These are phyloP conservation scores for Pharnaceum exiguum DNA, from an alignment of 148 eudicot genomes.

Conservation along the genomic window DNA sequence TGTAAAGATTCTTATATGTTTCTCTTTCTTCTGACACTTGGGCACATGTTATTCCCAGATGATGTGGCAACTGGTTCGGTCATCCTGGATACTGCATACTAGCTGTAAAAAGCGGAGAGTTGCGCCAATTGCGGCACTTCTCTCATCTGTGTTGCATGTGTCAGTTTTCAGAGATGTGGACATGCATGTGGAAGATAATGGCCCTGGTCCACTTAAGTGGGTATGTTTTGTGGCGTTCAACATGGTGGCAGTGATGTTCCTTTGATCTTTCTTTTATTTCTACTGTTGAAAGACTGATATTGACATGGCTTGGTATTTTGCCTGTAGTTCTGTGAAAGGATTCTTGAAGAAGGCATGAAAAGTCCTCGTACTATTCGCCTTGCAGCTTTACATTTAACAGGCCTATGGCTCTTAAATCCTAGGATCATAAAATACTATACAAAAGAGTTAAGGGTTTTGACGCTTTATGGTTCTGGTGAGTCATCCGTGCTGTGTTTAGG, in stretches of 20 bases:
- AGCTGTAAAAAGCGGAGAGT: constrained; percentile 95
- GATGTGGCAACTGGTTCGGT: constrained; percentile 86
- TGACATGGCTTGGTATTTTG: constrained; percentile 8
- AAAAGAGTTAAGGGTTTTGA: constrained; percentile 79
- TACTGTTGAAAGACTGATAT: neutral
- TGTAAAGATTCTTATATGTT: neutral
- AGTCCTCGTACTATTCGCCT: constrained; percentile 99
- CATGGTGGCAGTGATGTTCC: neutral
- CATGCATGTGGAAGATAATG: constrained; percentile 69
- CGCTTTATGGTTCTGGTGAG: constrained; percentile 93
- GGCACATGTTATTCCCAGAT: constrained; percentile 44
- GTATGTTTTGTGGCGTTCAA: constrained; percentile 31
- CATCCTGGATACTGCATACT: constrained; percentile 87
- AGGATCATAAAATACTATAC: constrained; percentile 58
- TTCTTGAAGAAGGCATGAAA: constrained; percentile 89
- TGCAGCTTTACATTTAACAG: constrained; percentile 88
- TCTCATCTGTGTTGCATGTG: constrained; percentile 82
- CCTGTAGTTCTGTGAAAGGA: constrained; percentile 71
- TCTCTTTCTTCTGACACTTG: too few relatives aligned
- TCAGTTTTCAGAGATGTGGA: constrained; percentile 54
- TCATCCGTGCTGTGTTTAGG: neutral
- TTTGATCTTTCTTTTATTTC: neutral
- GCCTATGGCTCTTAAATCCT: constrained; percentile 79
- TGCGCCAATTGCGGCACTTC: constrained; percentile 95
- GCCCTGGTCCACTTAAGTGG: constrained; percentile 92